Evolutionary conservation across 2,329 filamentous ascomycete species (phyloP), one percentile per base, ranked within the genome.

Genomic region (Ampelomyces quisqualis): DNA sequence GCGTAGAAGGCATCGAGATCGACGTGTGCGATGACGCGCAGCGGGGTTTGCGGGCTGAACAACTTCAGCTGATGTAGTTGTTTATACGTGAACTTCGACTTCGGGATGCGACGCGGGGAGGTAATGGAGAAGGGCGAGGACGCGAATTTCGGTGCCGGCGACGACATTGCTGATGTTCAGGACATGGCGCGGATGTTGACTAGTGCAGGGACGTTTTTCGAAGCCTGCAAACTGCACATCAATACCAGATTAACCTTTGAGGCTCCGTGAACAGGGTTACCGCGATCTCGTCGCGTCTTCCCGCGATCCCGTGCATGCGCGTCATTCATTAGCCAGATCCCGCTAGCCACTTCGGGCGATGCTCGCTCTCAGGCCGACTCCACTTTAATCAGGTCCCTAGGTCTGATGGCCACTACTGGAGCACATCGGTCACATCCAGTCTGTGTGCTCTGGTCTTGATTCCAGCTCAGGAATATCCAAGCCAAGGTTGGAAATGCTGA

Each of bases 1-100:
- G 73, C 75, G 67, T 98, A 98, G 70, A 98, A 98, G 26, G 91
- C 91, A 78, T 98, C 93, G 45, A 98, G 82, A 61, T 98, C 93
- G 49, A 97, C 82, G 67, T 96, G 90, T 5, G 89, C 88, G 55
- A 96, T 82, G 19, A 94, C 86, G 31, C 93, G 84, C 23, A 98
- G 76, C 1, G 91, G 91, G 35, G 82, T 89, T 7, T 82, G 81
- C 0, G 84, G 76, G 22, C 81, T 82, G 53, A 79, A 89, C 7
- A 82, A 77, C 5, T 84, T 80, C 42, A 97, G 79, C 51, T 90
- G 84, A 22, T 81, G 77, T 11, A 97, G 77, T 38, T 97, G 84
- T 46, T 86, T 87, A 65, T 87, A 89, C 2, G 89, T 96, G 70
- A 93, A 97, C 43, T 77, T 79, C 11, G 90, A 96, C 51, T 73